Conservation (phyloP, 345 rosid species). For the Brassica incana region DNA sequence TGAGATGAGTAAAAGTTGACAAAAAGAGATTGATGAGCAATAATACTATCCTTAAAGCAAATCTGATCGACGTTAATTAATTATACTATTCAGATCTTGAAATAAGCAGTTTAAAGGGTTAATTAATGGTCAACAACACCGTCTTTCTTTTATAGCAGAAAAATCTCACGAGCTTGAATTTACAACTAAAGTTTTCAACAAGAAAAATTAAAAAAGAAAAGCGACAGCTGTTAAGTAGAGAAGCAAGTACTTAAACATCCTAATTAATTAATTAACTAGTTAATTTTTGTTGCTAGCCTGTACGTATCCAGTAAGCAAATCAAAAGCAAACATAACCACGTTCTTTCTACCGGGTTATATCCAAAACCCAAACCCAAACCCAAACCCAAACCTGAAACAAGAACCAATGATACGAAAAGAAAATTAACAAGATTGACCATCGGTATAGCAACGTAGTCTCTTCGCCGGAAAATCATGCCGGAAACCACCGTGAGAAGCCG, state of each 20-base stretch:
- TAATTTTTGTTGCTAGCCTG: slow-evolving; percentile 37
- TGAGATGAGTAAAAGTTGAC: background rate
- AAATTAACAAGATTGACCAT: slow-evolving; percentile 54
- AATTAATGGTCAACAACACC: slow-evolving; percentile 26
- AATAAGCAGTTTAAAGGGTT: background rate
- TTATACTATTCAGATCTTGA: slow-evolving; percentile 1
- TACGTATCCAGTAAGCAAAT: slow-evolving; percentile 38
- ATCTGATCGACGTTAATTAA: background rate
- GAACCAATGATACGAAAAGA: background rate
- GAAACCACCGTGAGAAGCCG: slow-evolving; percentile 51
- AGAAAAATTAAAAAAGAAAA: background rate
- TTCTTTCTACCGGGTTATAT: slow-evolving; percentile 31
- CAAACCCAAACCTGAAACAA: slow-evolving; percentile 18
- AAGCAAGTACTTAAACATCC: slow-evolving; percentile 17
- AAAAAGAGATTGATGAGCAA: background rate
- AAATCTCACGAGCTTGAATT: slow-evolving; percentile 33
- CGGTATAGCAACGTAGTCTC: slow-evolving; percentile 56
- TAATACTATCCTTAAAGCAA: background rate
- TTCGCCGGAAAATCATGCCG: slow-evolving; percentile 62
- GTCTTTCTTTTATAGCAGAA: slow-evolving; percentile 15
- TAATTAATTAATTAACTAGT: slow-evolving; percentile 26
- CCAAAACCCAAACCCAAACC: slow-evolving; percentile 24
- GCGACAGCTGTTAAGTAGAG: slow-evolving; percentile 38
- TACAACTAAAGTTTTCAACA: slow-evolving; percentile 22
- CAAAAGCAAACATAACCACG: slow-evolving; percentile 33